These are phyloP conservation scores for Lentinula sp. DNA, from an alignment of 768 basidiomycete genomes.

Conservation along the genomic window DNA sequence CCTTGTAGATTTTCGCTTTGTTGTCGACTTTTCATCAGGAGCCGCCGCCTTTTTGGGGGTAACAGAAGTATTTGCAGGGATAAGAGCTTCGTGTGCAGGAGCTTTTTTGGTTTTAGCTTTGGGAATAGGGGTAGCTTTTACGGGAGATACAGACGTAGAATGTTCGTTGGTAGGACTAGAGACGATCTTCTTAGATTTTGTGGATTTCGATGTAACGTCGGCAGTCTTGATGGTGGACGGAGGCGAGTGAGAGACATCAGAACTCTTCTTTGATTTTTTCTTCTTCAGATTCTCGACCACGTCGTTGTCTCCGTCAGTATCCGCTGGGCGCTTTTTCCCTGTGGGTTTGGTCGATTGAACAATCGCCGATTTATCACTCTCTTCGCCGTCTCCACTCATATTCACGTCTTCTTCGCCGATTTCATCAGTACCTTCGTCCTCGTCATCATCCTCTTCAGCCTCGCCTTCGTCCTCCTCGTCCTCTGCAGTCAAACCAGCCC, in stretches of 20 bases:
- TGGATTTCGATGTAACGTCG: slow-evolving; percentile 2
- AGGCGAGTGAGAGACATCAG: slow-evolving; percentile 1
- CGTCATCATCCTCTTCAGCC: slow-evolving; percentile 20
- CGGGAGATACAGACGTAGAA: slow-evolving; percentile 6
- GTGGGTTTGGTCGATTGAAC: slow-evolving; percentile 15
- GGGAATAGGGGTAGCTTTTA: not conserved
- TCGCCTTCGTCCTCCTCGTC: slow-evolving; percentile 17
- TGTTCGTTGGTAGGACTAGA: not conserved
- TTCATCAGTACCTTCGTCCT: slow-evolving; percentile 11
- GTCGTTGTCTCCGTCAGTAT: slow-evolving; percentile 29
- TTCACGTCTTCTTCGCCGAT: not conserved
- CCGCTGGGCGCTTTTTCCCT: slow-evolving; percentile 30
- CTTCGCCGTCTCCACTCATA: slow-evolving; percentile 14
- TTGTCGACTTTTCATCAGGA: not conserved
- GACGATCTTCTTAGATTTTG: slow-evolving; percentile 15
- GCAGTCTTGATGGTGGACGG: not conserved
- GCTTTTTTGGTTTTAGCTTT: not conserved
- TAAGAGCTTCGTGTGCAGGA: not conserved
- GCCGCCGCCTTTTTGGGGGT: slow-evolving; percentile 11
- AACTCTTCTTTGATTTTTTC: slow-evolving; percentile 35
- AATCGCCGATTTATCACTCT: slow-evolving; percentile 5
- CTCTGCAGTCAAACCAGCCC: slow-evolving; percentile 19
- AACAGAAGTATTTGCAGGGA: slow-evolving; percentile 9
- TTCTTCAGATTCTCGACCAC: slow-evolving; percentile 27
- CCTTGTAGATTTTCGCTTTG: slow-evolving; percentile 5